Evolutionary conservation across 108 stramenopile genomes (phyloP).

Genomic region (Fistulifera pelliculosa): DNA sequence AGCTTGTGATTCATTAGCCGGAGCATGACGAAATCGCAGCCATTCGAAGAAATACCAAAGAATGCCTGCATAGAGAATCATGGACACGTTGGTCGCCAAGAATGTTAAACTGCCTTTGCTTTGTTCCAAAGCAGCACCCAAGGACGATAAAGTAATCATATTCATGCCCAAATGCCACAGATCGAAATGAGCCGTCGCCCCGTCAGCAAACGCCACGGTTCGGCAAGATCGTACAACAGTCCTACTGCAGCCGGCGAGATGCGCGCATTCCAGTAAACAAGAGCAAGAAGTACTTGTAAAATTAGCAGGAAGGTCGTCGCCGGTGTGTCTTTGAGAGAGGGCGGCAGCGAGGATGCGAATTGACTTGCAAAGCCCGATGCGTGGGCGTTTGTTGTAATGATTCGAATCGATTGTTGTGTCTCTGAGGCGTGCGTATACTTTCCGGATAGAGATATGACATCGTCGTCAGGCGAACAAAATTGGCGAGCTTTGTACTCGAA

Average conservation of each 20-base stretch:
- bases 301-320: conserved; percentile 32
- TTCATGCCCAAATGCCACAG: conserved; percentile 72
- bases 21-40: not conserved
- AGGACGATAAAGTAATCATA: conserved; percentile 51
- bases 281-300: conserved; percentile 46
- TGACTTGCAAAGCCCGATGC: too few relatives aligned
- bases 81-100: conserved; percentile 50
- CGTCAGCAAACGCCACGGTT: conserved; percentile 54
- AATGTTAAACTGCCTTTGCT: conserved; percentile 27
- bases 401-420: too few relatives aligned
- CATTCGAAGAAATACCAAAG: conserved; percentile 38
- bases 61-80: conserved; percentile 44
- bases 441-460: too few relatives aligned
- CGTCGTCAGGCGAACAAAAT: too few relatives aligned
- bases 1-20: not conserved
- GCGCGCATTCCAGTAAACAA: conserved; percentile 56
- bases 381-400: too few relatives aligned
- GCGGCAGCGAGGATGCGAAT: too few relatives aligned
- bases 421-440: too few relatives aligned
- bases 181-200: conserved; percentile 77
- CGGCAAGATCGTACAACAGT: conserved; percentile 34
- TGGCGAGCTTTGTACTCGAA: too few relatives aligned
- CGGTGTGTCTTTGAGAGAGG: not conserved
- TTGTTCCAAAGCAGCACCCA: conserved; percentile 52
- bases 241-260: conserved; percentile 34